A percentile compares a stretch with the other conserved stretches of the same genome.
Conservation (phyloP, 495 filamentous ascomycete species). For the Aspergillus bertholletiae region DNA sequence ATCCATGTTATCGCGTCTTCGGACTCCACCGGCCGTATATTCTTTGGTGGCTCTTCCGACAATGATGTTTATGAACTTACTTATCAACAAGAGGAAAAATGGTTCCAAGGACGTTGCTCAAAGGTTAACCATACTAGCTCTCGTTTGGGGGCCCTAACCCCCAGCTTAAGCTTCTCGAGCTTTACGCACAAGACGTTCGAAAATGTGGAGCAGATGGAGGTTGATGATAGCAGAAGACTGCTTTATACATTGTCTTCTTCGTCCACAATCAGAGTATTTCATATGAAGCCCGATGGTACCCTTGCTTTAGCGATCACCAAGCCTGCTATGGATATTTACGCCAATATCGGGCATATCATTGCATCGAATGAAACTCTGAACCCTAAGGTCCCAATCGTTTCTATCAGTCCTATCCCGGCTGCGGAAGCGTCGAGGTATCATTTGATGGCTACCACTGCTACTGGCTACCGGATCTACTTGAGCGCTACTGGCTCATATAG, state of each 20-base stretch:
- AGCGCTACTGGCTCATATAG: constrained; percentile 80
- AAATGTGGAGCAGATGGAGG: constrained; percentile 66
- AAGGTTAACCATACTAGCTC: constrained; percentile 83
- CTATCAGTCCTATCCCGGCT: constrained; percentile 77
- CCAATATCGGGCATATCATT: constrained; percentile 77
- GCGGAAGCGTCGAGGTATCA: constrained; percentile 80
- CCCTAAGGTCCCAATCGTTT: constrained; percentile 65
- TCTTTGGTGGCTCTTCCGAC: constrained; percentile 77
- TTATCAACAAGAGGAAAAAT: constrained; percentile 94
- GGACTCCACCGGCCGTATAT: constrained; percentile 75
- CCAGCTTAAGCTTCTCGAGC: constrained; percentile 50
- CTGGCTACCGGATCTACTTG: constrained; percentile 86
- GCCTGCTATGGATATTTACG: constrained; percentile 49
- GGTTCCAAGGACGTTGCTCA: constrained; percentile 80
- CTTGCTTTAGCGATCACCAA: constrained; percentile 56
- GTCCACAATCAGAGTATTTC: constrained; percentile 82
- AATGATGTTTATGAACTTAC: constrained; percentile 88
- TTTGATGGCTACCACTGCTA: constrained; percentile 85
- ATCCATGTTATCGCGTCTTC: constrained; percentile 76
- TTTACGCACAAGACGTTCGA: constrained; percentile 55
- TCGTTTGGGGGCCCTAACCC: constrained; percentile 68
- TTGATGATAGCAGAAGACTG: constrained; percentile 84
- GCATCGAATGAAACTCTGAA: constrained; percentile 63
- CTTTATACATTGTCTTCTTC: constrained; percentile 85
- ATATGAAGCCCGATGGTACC: constrained; percentile 58